Conservation (phyloP, 2,329 filamentous ascomycete species). For the Aspergillus udagawae region DNA sequence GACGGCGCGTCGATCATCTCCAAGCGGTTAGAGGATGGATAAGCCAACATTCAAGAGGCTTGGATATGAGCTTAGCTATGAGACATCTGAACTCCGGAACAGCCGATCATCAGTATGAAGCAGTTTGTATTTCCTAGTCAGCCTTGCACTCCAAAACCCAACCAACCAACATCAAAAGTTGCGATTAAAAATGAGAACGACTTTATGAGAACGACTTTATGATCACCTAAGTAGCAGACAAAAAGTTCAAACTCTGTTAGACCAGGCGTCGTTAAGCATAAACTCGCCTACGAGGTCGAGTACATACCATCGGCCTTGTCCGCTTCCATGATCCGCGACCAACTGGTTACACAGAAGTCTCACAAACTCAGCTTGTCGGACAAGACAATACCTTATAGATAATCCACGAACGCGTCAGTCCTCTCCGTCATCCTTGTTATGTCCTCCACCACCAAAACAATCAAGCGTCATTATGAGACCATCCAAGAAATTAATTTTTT, state of each 20-base stretch:
- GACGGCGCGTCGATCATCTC: too few relatives aligned
- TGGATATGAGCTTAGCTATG: neutral
- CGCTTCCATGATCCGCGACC: neutral
- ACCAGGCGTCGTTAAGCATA: too few relatives aligned
- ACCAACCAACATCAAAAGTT: too few relatives aligned
- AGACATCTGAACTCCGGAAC: neutral
- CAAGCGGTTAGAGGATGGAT: neutral
- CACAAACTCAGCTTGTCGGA: neutral
- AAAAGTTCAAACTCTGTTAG: too few relatives aligned
- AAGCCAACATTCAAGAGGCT: neutral
- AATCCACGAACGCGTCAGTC: neutral
- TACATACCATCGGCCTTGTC: neutral
- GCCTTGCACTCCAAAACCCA: neutral
- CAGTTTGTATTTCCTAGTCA: neutral
- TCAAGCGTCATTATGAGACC: neutral
- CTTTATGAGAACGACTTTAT: too few relatives aligned
- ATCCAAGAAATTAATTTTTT: neutral
- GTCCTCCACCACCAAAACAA: neutral
- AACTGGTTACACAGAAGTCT: neutral
- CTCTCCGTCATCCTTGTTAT: neutral
- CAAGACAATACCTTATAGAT: neutral
- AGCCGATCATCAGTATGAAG: too few relatives aligned
- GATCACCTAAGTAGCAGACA: neutral
- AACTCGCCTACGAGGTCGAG: too few relatives aligned
- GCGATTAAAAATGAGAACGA: too few relatives aligned